Evolutionary conservation across 1,139 yeast species (phyloP), one percentile per base, ranked within the genome.

Genomic region (Lodderomyces pseudojiufengensis): DNA sequence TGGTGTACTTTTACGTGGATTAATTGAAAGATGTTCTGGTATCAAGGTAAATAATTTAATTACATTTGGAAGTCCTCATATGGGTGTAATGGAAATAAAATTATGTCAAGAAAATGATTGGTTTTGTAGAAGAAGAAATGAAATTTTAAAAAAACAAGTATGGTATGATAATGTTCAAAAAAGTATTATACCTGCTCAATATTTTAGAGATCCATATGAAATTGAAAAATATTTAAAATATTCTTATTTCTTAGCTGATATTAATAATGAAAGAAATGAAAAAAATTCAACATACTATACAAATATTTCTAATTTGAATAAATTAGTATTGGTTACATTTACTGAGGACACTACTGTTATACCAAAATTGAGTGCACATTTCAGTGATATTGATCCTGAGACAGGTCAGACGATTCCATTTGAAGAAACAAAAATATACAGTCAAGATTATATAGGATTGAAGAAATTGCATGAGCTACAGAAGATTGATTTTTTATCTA

Each of bases 51-150:
- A 70, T 38, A 78, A 69, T 33, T 60, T 85, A 33, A 63, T 84
- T 11, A 81, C 95, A 0, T 84, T 82, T 59, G 95, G 95, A 0
- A 78, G 88, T 1, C 95, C 95, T 0, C 95, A 85, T 50, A 73
- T 80, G 61, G 95, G 95, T 3, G 77, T 84, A 6, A 67, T 71
- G 47, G 92, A 84, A 43, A 61, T 85, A 31, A 90, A 90, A 0
- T 55, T 68, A 5, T 84, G 95, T 54, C 55, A 65, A 2, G 59
- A 66, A 4, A 50, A 52, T 5, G 84, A 81, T 49, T 79, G 84
- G 77, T 38, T 81, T 1, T 85, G 95, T 50, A 61, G 70, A 38
- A 61, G 64, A 32, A 64, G 80, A 38, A 83, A 83, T 51, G 65
- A 55, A 21, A 35, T 79, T 2, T 57, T 85, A 43, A 80, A 73